A percentile compares a stretch with the other conserved stretches of the same genome.
phyloP scores from a whole-genome alignment of 1,284 basidiomycete species.

The Naganishia albida region DNA sequence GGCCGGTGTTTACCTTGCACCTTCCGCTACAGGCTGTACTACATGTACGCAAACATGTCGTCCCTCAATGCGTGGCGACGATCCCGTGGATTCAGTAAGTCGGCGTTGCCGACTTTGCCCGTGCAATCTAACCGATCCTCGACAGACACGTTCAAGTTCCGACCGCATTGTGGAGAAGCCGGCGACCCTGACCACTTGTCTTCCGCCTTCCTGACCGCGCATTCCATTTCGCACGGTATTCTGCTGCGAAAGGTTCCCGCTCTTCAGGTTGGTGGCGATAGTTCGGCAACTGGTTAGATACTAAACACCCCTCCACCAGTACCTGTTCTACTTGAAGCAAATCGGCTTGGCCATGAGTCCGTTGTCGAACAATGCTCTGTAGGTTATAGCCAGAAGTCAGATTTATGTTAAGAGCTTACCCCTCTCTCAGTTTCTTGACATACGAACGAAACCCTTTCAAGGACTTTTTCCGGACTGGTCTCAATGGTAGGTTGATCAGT shows the following conservation, averaged over 20 bases:
- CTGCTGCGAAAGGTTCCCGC: conserved; percentile 95
- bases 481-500: conserved; percentile 61
- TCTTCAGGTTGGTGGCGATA: conserved; percentile 50
- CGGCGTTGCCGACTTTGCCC: conserved; percentile 54
- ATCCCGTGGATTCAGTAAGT: conserved; percentile 84
- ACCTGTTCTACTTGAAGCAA: conserved; percentile 94
- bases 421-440: conserved; percentile 44
- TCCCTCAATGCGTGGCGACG: conserved; percentile 92
- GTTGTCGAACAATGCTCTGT: conserved; percentile 90
- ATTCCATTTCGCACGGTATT: conserved; percentile 99
- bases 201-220: conserved; percentile 91
- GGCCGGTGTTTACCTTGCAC: too few species aligned
- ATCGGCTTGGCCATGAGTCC: conserved; percentile 99
- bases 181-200: conserved; percentile 98
- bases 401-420: neutral
- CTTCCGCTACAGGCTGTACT: conserved; percentile 72
- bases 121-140: conserved; percentile 45
- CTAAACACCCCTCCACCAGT: conserved; percentile 59
- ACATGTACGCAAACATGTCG: conserved; percentile 95
- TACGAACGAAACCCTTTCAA: conserved; percentile 98
- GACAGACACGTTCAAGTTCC: conserved; percentile 89
- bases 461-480: conserved; percentile 92
- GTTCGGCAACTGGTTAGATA: neutral
- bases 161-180: conserved; percentile 96
- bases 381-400: neutral